Evolutionary conservation across 768 basidiomycete species (phyloP), one percentile per base, ranked within the genome.

Genomic region (Boletus sp.): DNA sequence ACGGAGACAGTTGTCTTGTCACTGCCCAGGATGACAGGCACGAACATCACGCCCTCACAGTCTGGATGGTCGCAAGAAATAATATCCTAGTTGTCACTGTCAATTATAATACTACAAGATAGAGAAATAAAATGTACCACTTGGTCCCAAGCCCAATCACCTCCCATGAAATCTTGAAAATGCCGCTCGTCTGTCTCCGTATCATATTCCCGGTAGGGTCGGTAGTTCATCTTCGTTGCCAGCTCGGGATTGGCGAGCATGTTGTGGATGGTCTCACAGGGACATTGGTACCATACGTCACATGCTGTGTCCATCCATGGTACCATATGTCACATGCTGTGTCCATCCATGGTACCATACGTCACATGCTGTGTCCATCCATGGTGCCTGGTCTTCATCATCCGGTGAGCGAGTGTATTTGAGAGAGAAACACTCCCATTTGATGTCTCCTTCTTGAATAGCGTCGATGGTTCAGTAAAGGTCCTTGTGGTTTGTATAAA

Each of bases 81-180:
- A 4, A 5, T 32, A 8, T 47, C 54, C 57, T 55, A 11, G 2
- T 11, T 8, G 12, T 42, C 5, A 18, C 5, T 0, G 15, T 40
- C 8, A 17, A 15, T 15, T 6, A 41, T 5, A 20, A 41, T 44
- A 8, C 10, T 20, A 18, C 32, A 12, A n/a, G 10, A 5, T 14
- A 2, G 3, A 51, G 6, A 3, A 20, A 48, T 2, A 4, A 11
- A 28, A 52, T 15, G 1, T 49, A 58, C 57, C 0, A 20, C 52
- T 24, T 54, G 7, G 2, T 58, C 42, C 52, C 57, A 58, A 12
- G 48, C 57, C 57, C 57, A 58, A 17, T 58, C 48, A 17, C 29
- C 47, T 3, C 24, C 24, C 28, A 46, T 46, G 28, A 46, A 46
- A 10, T 46, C 15, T 10, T 46, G 44, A 29, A 15, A 58, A 4